These are phyloP conservation scores for Thalassiosira exigua DNA, from an alignment of 352 stramenopile species.

Conservation along the genomic window DNA sequence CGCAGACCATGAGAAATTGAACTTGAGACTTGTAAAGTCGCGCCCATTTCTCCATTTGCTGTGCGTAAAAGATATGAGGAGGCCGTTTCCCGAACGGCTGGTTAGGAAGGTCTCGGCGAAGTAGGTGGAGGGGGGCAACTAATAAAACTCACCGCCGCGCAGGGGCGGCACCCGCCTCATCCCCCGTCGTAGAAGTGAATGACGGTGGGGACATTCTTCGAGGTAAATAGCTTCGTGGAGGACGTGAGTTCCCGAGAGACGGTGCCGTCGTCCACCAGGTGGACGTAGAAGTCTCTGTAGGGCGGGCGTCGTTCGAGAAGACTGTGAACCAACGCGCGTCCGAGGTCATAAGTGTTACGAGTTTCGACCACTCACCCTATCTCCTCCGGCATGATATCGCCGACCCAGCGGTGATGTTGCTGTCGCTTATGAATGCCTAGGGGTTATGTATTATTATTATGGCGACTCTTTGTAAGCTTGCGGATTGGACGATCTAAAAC, in stretches of 20 bases:
- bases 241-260: constrained; percentile 11
- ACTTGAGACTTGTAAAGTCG: constrained; percentile 6
- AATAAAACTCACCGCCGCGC: constrained; percentile 16
- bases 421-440: too few relatives aligned
- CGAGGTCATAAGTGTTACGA: background rate
- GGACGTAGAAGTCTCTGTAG: constrained; percentile 65
- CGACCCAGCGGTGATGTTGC: too few relatives aligned
- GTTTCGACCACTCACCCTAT: background rate
- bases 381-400: background rate
- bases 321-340: too few relatives aligned
- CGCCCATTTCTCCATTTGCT: constrained; percentile 63
- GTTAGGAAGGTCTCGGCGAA: background rate
- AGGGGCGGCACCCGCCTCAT: constrained; percentile 68
- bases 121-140: background rate
- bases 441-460: too few relatives aligned
- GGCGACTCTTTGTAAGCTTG: too few relatives aligned
- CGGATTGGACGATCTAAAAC: too few relatives aligned
- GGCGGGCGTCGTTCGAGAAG: background rate
- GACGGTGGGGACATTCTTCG: constrained; percentile 47
- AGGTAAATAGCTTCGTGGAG: constrained; percentile 34
- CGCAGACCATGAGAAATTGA: constrained; percentile 62
- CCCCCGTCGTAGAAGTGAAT: constrained; percentile 68
- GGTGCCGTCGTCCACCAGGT: constrained; percentile 29
- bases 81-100: constrained; percentile 38
- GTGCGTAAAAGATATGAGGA: constrained; percentile 45